These are phyloP conservation scores for Nigrograna mackinnonii DNA, from an alignment of 2,329 filamentous ascomycete genomes.

Conservation along the genomic window DNA sequence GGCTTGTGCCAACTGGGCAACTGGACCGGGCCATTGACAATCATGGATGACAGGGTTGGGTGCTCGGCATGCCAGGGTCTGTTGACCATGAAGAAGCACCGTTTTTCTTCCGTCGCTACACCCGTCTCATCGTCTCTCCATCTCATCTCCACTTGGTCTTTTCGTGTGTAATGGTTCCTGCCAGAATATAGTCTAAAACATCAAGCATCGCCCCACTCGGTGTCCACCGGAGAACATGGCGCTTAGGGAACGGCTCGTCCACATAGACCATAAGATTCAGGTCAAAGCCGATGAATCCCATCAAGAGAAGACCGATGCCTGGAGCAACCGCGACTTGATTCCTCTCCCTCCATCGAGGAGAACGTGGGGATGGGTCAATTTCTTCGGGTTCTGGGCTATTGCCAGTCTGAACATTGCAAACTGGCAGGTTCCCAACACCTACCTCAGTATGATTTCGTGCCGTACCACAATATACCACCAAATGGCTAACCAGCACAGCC, in stretches of 20 bases:
- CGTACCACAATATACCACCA: neutral
- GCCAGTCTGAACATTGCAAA: conserved; percentile 47
- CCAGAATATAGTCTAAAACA: too few species aligned
- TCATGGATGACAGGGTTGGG: too few species aligned
- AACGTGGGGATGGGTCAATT: conserved; percentile 48
- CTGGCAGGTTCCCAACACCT: conserved; percentile 54
- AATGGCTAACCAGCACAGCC: conserved; percentile 22
- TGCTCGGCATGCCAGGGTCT: too few species aligned
- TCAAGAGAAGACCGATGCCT: conserved; percentile 51
- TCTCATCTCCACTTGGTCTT: too few species aligned
- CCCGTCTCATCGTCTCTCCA: too few species aligned
- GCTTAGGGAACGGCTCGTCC: conserved; percentile 15
- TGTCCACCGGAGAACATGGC: too few species aligned
- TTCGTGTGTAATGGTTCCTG: too few species aligned
- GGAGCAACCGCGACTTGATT: conserved; percentile 43
- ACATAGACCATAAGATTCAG: conserved; percentile 34
- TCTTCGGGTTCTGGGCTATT: conserved; percentile 48
- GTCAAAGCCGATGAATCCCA: conserved; percentile 45
- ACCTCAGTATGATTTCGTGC: conserved; percentile 35
- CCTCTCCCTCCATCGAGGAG: conserved; percentile 41
- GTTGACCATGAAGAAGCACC: too few species aligned
- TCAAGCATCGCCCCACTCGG: too few species aligned
- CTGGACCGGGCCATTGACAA: too few species aligned
- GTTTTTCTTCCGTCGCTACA: too few species aligned
- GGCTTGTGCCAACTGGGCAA: too few species aligned